Evolutionary conservation across 768 basidiomycete genomes (phyloP).

Genomic region (Crassisporium funariophilum): DNA sequence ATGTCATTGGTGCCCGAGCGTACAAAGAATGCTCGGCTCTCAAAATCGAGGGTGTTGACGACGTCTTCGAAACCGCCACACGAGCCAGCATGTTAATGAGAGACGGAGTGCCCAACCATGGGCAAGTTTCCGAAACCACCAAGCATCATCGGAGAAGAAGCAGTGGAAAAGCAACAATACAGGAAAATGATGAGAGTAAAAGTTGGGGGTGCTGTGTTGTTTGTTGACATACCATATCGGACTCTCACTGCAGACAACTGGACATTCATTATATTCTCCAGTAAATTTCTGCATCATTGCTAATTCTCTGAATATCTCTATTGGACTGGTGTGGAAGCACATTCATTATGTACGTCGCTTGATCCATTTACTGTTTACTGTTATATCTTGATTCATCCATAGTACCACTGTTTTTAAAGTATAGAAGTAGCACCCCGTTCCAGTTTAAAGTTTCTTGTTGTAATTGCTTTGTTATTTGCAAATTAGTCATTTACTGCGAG

Average conservation of each 20-base stretch:
- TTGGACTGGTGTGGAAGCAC: slow-evolving; percentile 27
- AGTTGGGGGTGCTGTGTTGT: slow-evolving; percentile 75
- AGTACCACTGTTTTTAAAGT: slow-evolving; percentile 22
- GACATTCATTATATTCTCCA: slow-evolving; percentile 8
- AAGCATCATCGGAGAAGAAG: slow-evolving; percentile 57
- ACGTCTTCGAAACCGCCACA: slow-evolving; percentile 97
- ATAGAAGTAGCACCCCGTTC: slow-evolving; percentile 15
- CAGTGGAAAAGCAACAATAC: slow-evolving; percentile 44
- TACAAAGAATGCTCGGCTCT: slow-evolving; percentile 96
- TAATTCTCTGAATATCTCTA: slow-evolving; percentile 17
- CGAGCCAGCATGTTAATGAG: slow-evolving; percentile 95
- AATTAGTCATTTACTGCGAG: slow-evolving; percentile 3
- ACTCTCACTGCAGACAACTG: slow-evolving; percentile 6
- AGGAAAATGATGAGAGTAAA: slow-evolving; percentile 49
- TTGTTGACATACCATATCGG: slow-evolving; percentile 41
- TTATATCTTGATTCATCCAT: slow-evolving; percentile 29
- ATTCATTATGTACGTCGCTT: slow-evolving; percentile 27
- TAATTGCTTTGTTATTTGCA: slow-evolving; percentile 21
- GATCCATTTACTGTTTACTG: slow-evolving; percentile 24
- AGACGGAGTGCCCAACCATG: slow-evolving; percentile 67
- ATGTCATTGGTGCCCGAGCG: slow-evolving; percentile 83
- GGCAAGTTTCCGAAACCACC: slow-evolving; percentile 35
- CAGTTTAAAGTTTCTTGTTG: slow-evolving; percentile 16
- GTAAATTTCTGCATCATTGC: slow-evolving; percentile 15
- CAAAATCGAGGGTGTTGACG: slow-evolving; percentile 91